Base-by-base conservation (phyloP, 2,329 filamentous ascomycete genomes). In the Podosphaera leucotricha region DNA sequence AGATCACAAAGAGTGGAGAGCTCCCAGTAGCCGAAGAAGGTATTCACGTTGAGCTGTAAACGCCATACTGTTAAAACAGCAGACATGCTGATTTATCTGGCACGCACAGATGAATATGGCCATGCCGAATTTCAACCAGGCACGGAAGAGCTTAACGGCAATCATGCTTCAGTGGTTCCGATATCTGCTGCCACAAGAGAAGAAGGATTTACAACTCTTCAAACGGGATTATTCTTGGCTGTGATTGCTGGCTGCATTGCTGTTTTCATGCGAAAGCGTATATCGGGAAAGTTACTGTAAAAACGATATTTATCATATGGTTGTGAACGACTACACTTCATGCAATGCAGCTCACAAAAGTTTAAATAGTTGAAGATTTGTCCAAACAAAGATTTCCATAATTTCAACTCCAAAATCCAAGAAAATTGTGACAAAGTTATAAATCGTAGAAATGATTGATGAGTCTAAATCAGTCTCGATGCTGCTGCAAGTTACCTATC, bases 11-110 rank as follows among this genome's bases (percentile, higher is more conserved):
- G 72, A 83, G 79, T 64, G 83, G 83, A 62, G 81, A 87, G 70
- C 67, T 90, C 55, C 71, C 77, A 61, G 77, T 86, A 53, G 79
- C 81, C 61, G 68, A 75, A 68, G 83, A 90, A 90, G 83, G 83
- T 90, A 87, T 84, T 68, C 80, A 85, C 66, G 72, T 77, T 66
- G 82, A 90, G 66, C 80, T 90, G 64, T 90, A 79, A 72, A 67
- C 59, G 53, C 49, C 50, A 49, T 50, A 48, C 45, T 43, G 36
- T 42, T 50, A 35, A 45, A 48, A 49, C 48, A 38, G 40, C 47
- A 49, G 52, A 50, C 49, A 53, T 51, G 49, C 55, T 58, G 55
- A 58, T 58, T 48, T 47, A 46, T 50, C 48, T 52, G 49, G 46
- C 48, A 50, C 50, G n/a, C n/a, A n/a, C n/a, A 57, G 55, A 50